A percentile compares a stretch with the other conserved stretches of the same genome.
These are phyloP conservation scores for Russula sp. DNA, from an alignment of 768 basidiomycete species.

Conservation along the genomic window DNA sequence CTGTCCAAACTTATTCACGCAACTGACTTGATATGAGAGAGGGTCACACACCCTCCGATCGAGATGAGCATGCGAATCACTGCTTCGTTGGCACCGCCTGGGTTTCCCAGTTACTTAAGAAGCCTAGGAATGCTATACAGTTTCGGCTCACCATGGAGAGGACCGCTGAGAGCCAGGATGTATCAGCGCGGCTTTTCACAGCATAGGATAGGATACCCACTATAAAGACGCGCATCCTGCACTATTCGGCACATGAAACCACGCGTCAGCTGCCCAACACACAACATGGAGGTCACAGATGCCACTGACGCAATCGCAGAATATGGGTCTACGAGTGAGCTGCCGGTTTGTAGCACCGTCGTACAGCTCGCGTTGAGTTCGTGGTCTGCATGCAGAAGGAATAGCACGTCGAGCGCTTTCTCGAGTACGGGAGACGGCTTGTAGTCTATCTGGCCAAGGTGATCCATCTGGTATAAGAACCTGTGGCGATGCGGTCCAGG, in stretches of 20 bases:
- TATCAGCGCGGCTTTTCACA: neutral
- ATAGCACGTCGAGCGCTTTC: constrained; percentile 82
- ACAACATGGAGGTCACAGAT: neutral
- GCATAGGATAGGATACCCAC: constrained; percentile 42
- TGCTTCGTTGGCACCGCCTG: constrained; percentile 87
- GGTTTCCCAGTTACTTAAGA: constrained; percentile 2
- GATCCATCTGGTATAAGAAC: constrained; percentile 89
- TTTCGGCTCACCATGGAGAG: constrained; percentile 52
- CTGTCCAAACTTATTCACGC: constrained; percentile 32
- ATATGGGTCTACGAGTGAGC: constrained; percentile 87
- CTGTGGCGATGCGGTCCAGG: constrained; percentile 32
- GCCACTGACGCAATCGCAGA: constrained; percentile 69
- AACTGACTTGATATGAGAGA: neutral
- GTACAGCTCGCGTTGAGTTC: constrained; percentile 85
- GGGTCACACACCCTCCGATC: constrained; percentile 61
- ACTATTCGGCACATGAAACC: constrained; percentile 31
- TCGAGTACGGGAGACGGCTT: constrained; percentile 77
- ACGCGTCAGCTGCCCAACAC: neutral
- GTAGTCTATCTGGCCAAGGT: constrained; percentile 67
- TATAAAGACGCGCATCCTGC: constrained; percentile 87
- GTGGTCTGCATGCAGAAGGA: constrained; percentile 86
- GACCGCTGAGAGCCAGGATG: constrained; percentile 43
- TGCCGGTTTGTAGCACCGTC: constrained; percentile 82
- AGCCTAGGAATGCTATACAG: no score
- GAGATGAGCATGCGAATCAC: constrained; percentile 91